Percentiles rank a stretch among this genome's conserved stretches.
These are phyloP conservation scores for Boletellus ananas DNA, from an alignment of 768 basidiomycete genomes.

Conservation along the genomic window DNA sequence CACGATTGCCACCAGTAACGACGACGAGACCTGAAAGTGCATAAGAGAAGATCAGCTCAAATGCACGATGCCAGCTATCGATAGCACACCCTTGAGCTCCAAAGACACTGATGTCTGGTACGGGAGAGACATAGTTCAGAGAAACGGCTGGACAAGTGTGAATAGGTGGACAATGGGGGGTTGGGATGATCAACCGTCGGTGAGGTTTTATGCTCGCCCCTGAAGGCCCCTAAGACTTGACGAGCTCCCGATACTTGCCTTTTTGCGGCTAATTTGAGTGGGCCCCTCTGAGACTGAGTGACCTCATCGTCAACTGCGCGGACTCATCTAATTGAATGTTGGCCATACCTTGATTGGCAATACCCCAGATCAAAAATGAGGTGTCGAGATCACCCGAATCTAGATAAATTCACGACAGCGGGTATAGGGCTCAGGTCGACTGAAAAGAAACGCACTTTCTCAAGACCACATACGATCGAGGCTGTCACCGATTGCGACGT, in stretches of 20 bases:
- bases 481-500: too few relatives aligned
- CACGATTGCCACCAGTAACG: conserved; percentile 60
- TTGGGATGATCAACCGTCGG: not conserved
- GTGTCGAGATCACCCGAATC: too few relatives aligned
- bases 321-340: too few relatives aligned
- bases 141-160: too few relatives aligned
- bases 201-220: conserved; percentile 8
- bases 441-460: too few relatives aligned
- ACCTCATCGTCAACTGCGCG: not conserved
- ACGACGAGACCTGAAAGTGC: conserved; percentile 43
- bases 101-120: conserved; percentile 2
- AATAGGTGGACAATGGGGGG: conserved; percentile 9
- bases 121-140: conserved; percentile 4
- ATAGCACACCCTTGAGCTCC: conserved; percentile 28
- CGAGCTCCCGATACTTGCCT: conserved; percentile 4
- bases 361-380: too few relatives aligned
- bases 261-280: conserved; percentile 3
- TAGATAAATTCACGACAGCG: too few relatives aligned
- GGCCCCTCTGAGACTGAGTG: conserved; percentile 15
- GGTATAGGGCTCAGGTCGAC: too few relatives aligned
- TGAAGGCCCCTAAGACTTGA: conserved; percentile 11
- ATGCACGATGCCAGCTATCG: too few relatives aligned
- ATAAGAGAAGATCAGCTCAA: not conserved
- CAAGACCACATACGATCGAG: too few relatives aligned
- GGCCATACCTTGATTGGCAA: too few relatives aligned